Conservation (phyloP, 192 early-diverging fungal species). For the Entophlyctis luteolus region DNA sequence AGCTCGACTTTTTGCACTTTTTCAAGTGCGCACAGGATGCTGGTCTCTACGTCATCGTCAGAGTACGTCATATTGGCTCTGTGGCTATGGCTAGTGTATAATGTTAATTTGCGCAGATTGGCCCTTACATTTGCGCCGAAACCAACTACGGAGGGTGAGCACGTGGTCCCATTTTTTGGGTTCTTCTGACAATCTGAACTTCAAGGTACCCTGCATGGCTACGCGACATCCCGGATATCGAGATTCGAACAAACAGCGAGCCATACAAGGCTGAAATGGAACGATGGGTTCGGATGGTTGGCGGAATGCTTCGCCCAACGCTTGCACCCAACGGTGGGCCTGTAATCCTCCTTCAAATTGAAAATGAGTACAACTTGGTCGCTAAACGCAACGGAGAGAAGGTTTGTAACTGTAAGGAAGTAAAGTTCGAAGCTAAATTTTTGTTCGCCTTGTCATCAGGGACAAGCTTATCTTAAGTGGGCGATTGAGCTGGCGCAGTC, state of each 20-base stretch:
- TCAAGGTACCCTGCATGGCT: slow-evolving; percentile 62
- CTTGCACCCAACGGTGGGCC: slow-evolving; percentile 48
- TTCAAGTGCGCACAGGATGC: slow-evolving; percentile 31
- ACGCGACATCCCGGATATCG: slow-evolving; percentile 43
- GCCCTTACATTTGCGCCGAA: slow-evolving; percentile 60
- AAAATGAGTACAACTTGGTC: slow-evolving; percentile 58
- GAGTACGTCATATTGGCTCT: background rate
- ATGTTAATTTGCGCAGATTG: slow-evolving; percentile 32
- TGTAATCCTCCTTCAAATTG: slow-evolving; percentile 60
- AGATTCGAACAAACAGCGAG: slow-evolving; percentile 48
- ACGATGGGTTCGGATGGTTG: background rate
- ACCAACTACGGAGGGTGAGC: slow-evolving; percentile 62
- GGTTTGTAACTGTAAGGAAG: background rate
- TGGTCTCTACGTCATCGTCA: slow-evolving; percentile 1
- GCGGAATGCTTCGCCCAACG: background rate
- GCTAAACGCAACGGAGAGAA: slow-evolving; percentile 15
- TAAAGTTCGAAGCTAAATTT: too few relatives aligned
- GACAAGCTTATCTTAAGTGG: slow-evolving; percentile 39
- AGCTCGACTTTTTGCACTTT: background rate
- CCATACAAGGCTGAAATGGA: slow-evolving; percentile 32
- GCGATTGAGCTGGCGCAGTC: slow-evolving; percentile 36
- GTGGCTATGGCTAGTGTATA: background rate
- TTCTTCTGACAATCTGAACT: too few relatives aligned
- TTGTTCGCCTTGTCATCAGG: too few relatives aligned
- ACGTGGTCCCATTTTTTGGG: too few relatives aligned